phyloP scores from a whole-genome alignment of 306 rosid genomes.

The Arachis hypogaea region DNA sequence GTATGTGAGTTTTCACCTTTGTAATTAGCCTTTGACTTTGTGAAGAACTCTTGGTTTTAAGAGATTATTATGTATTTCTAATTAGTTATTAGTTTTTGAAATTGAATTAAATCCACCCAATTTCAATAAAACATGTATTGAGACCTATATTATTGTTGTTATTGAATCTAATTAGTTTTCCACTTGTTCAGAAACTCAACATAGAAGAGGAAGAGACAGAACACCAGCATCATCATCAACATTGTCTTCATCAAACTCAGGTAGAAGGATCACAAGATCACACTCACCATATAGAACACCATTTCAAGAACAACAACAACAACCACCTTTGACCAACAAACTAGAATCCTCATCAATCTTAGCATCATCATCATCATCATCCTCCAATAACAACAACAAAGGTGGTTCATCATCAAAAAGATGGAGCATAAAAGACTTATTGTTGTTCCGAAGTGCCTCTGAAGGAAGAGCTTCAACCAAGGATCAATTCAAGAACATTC shows the following conservation, averaged over 20 bases:
- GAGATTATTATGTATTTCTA: too few species aligned
- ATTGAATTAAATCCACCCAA: too few species aligned
- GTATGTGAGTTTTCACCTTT: too few species aligned
- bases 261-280: conserved; percentile 71
- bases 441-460: conserved; percentile 84
- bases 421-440: conserved; percentile 77
- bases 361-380: neutral
- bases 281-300: conserved; percentile 72
- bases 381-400: conserved; percentile 35
- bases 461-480: conserved; percentile 81
- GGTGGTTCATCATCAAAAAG: conserved; percentile 46
- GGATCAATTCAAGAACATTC: conserved; percentile 53
- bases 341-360: conserved; percentile 1
- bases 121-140: too few species aligned
- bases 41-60: too few species aligned
- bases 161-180: neutral
- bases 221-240: conserved; percentile 20
- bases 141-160: too few species aligned
- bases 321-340: conserved; percentile 34
- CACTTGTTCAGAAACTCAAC: conserved; percentile 11
- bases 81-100: too few species aligned
- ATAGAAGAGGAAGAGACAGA: conserved; percentile 68
- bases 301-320: conserved; percentile 43
- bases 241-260: conserved; percentile 47
- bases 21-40: too few species aligned